Conservation (phyloP, 1,284 basidiomycete genomes). For the Ceratobasidium sp. region DNA sequence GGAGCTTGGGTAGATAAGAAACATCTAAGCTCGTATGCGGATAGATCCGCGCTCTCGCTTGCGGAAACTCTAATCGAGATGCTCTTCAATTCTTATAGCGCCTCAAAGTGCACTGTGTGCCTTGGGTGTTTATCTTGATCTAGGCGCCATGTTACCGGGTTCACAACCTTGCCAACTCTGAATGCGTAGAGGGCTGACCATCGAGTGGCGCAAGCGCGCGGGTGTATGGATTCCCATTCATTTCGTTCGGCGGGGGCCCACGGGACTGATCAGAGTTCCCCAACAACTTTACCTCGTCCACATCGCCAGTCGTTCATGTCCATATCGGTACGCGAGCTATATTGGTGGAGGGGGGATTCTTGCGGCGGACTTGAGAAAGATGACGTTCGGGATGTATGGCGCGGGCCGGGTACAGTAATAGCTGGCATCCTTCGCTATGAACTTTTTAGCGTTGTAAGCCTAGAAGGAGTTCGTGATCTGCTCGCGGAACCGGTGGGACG, state of each 20-base stretch:
- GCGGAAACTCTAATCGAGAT: not conserved
- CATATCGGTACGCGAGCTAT: slow-evolving; percentile 1
- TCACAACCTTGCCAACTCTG: not conserved
- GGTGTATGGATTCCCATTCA: not conserved
- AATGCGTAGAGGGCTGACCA: not conserved
- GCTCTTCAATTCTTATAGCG: not conserved
- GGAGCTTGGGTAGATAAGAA: not conserved
- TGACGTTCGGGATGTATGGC: not conserved
- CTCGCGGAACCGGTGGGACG: not conserved
- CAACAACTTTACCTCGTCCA: not conserved
- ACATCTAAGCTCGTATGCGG: slow-evolving; percentile 22
- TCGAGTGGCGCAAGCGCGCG: not conserved
- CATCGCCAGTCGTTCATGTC: not conserved
- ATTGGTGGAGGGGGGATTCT: slow-evolving; percentile 6
- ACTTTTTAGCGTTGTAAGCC: slow-evolving; percentile 1
- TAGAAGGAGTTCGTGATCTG: too few species aligned
- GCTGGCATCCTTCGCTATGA: not conserved
- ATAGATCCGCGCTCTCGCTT: not conserved
- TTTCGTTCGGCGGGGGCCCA: too few species aligned
- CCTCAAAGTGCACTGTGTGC: not conserved
- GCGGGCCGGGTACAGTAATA: too few species aligned
- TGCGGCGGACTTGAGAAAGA: not conserved
- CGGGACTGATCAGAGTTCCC: not conserved
- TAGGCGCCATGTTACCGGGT: slow-evolving; percentile 20
- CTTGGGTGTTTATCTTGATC: not conserved